Evolutionary conservation across 148 eudicot genomes (phyloP).

Genomic region (Rhododendron molle): DNA sequence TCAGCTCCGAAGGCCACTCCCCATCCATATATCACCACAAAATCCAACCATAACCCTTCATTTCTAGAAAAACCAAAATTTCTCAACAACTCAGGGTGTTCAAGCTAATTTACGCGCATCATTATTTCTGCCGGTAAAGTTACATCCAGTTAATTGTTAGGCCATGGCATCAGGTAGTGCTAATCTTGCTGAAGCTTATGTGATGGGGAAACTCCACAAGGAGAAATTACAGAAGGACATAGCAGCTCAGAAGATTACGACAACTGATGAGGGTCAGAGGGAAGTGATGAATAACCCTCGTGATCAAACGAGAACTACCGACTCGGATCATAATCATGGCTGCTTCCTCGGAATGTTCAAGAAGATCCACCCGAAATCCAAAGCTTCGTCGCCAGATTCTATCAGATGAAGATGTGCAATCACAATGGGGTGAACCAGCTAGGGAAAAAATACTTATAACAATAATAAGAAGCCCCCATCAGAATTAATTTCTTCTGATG

Average conservation of each 20-base stretch:
- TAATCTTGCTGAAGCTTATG: constrained; percentile 6
- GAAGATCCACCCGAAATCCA: constrained; percentile 4
- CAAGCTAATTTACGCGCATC: background rate
- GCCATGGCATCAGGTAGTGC: background rate
- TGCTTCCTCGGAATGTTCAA: background rate
- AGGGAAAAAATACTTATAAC: no score
- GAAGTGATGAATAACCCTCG: background rate
- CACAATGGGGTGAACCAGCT: no score
- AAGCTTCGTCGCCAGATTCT: background rate
- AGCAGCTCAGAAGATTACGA: background rate
- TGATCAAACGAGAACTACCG: background rate
- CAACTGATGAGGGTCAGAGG: background rate
- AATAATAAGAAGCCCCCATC: no score
- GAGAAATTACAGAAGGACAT: background rate
- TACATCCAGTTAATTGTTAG: background rate
- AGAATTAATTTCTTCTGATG: no score
- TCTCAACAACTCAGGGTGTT: no score
- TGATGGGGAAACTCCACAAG: constrained; percentile 12
- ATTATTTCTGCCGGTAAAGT: background rate
- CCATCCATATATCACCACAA: background rate
- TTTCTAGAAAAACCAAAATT: background rate
- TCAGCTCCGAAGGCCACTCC: no score
- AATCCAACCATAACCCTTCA: background rate
- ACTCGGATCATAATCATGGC: background rate
- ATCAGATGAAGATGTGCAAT: background rate